These are phyloP conservation scores for Corymbia citriodora DNA, from an alignment of 441 rosid species.

Conservation along the genomic window DNA sequence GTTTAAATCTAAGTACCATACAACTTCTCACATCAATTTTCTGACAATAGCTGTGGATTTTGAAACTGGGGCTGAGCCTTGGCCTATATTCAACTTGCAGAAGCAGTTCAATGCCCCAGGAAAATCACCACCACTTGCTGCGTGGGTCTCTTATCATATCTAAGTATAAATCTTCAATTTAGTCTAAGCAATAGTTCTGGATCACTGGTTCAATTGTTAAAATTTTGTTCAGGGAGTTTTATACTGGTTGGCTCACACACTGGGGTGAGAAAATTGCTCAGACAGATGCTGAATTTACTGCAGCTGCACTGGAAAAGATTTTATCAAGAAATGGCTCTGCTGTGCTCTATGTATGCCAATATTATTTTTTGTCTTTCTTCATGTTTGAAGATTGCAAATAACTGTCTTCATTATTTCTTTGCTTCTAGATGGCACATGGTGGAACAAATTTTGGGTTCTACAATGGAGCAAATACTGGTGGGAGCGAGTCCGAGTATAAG, in stretches of 20 bases:
- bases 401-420: slow-evolving; percentile 1
- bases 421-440: slow-evolving; percentile 92
- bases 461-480: slow-evolving; percentile 87
- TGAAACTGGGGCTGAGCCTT: slow-evolving; percentile 71
- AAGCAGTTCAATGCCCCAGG: slow-evolving; percentile 90
- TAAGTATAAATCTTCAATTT: not conserved
- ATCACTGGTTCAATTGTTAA: not conserved
- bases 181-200: not conserved
- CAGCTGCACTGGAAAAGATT: slow-evolving; percentile 67
- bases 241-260: slow-evolving; percentile 98
- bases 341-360: slow-evolving; percentile 75
- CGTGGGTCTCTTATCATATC: slow-evolving; percentile 42
- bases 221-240: slow-evolving; percentile 64
- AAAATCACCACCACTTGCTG: slow-evolving; percentile 89
- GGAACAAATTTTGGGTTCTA: slow-evolving; percentile 98
- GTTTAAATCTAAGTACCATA: not conserved
- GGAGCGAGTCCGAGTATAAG: slow-evolving; percentile 58
- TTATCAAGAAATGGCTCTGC: slow-evolving; percentile 81
- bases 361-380: slow-evolving; percentile 4
- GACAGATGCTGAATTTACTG: slow-evolving; percentile 64
- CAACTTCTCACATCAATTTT: not conserved
- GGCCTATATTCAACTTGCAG: slow-evolving; percentile 84
- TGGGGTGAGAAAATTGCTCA: slow-evolving; percentile 84
- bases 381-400: not conserved
- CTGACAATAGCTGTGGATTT: slow-evolving; percentile 82